These are phyloP conservation scores for Thermomucor indicae-seudaticae DNA, from an alignment of 371 early-diverging fungal genomes.

Conservation along the genomic window DNA sequence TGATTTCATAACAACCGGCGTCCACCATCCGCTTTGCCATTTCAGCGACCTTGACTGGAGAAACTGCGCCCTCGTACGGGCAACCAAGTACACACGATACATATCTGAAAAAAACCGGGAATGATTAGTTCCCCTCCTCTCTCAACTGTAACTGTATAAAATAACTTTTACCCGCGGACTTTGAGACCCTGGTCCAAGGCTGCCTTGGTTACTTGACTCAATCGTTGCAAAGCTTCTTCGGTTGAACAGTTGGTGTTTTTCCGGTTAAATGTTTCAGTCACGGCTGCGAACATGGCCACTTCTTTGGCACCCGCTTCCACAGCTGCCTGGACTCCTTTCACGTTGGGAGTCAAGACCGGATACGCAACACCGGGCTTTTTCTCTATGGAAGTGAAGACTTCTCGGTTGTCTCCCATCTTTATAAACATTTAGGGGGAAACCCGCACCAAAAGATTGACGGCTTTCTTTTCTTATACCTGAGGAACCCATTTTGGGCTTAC, in stretches of 20 bases:
- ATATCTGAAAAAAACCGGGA: constrained; percentile 49
- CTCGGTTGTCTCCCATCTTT: constrained; percentile 82
- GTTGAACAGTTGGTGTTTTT: constrained; percentile 95
- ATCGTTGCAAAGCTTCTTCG: constrained; percentile 74
- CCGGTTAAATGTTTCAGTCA: constrained; percentile 82
- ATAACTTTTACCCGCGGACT: constrained; percentile 68
- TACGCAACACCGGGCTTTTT: constrained; percentile 67
- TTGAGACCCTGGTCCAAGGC: constrained; percentile 69
- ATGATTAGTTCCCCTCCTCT: neutral
- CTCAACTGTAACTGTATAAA: neutral
- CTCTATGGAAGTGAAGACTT: constrained; percentile 70
- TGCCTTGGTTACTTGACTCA: constrained; percentile 61
- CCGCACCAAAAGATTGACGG: neutral
- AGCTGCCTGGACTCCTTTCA: constrained; percentile 83
- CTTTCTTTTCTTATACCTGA: constrained; percentile 53
- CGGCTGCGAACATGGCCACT: constrained; percentile 93
- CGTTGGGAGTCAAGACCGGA: constrained; percentile 92
- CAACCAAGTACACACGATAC: constrained; percentile 93
- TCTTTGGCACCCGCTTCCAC: constrained; percentile 76
- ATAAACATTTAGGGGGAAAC: neutral
- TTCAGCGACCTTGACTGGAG: constrained; percentile 67
- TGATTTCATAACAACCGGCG: constrained; percentile 97
- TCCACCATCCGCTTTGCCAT: constrained; percentile 74
- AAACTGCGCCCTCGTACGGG: constrained; percentile 87
- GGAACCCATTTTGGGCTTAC: constrained; percentile 99